These are phyloP conservation scores for Nakaseomyces uthaithaninus DNA, from an alignment of 1,139 yeast genomes.

Conservation along the genomic window DNA sequence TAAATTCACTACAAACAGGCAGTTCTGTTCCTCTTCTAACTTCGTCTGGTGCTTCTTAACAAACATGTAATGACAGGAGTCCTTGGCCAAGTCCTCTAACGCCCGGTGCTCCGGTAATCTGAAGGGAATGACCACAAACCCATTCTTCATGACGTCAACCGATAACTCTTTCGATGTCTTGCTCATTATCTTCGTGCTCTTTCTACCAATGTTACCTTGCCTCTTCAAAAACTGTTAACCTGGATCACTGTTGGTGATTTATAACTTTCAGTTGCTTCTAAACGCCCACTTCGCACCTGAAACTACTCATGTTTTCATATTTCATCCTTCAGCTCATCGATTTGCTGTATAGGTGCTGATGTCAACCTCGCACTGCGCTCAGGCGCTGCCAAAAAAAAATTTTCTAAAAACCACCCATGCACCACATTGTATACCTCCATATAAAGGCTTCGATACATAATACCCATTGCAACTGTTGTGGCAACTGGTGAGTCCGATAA, in stretches of 20 bases:
- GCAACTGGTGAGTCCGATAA: too few species aligned
- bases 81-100: conserved; percentile 13
- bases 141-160: conserved; percentile 31
- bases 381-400: not conserved
- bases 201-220: not conserved
- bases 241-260: too few species aligned
- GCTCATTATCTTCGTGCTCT: conserved; percentile 7
- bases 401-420: not conserved
- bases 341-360: too few species aligned
- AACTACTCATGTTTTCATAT: too few species aligned
- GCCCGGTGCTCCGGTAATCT: conserved; percentile 25
- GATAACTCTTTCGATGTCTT: conserved; percentile 1
- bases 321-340: conserved; percentile 5
- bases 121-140: conserved; percentile 36
- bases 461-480: too few species aligned
- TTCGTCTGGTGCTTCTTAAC: conserved; percentile 51
- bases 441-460: too few species aligned
- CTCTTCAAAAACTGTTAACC: not conserved
- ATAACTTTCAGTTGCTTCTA: too few species aligned
- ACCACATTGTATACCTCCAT: not conserved
- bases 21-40: conserved; percentile 36
- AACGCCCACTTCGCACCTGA: too few species aligned
- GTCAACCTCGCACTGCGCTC: too few species aligned
- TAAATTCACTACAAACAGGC: conserved; percentile 64
- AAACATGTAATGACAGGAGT: conserved; percentile 42